Conservation (phyloP, 495 filamentous ascomycete genomes). For the Staphylotrichum longicolle region DNA sequence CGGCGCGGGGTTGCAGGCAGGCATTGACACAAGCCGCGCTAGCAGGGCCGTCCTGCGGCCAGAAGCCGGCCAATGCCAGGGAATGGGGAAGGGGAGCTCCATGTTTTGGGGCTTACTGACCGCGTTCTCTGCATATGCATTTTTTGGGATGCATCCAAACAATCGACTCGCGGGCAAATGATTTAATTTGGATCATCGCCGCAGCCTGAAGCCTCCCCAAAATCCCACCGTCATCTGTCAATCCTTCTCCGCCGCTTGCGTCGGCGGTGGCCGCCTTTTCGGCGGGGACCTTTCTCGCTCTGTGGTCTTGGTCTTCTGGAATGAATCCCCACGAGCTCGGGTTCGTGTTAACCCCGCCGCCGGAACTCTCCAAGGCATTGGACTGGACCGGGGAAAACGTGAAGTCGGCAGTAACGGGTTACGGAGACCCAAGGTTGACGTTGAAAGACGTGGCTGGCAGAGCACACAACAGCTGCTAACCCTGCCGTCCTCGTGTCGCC, state of each 20-base stretch:
- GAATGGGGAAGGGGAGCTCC: background rate
- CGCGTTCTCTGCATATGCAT: conserved; percentile 9
- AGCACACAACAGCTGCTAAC: conserved; percentile 4
- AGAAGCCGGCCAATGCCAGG: background rate
- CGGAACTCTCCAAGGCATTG: too few relatives aligned
- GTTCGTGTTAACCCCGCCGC: background rate
- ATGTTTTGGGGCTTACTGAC: conserved; percentile 11
- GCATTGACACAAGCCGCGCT: conserved; percentile 9
- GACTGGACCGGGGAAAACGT: too few relatives aligned
- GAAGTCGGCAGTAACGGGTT: too few relatives aligned
- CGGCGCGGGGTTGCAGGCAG: background rate
- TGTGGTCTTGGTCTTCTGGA: too few relatives aligned
- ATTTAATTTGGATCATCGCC: conserved; percentile 17
- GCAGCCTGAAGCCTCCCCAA: background rate
- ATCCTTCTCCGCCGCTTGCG: background rate
- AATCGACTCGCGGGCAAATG: background rate
- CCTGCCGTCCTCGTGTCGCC: conserved; percentile 5
- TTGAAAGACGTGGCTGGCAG: background rate
- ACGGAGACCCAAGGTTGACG: too few relatives aligned
- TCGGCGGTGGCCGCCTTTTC: background rate
- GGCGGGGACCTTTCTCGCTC: background rate
- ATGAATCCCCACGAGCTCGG: background rate
- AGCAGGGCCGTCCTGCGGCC: conserved; percentile 9
- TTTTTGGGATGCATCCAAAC: conserved; percentile 5
- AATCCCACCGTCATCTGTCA: background rate